Evolutionary conservation across 2,329 filamentous ascomycete genomes (phyloP).

Genomic region (Pseudogymnoascus sp.): DNA sequence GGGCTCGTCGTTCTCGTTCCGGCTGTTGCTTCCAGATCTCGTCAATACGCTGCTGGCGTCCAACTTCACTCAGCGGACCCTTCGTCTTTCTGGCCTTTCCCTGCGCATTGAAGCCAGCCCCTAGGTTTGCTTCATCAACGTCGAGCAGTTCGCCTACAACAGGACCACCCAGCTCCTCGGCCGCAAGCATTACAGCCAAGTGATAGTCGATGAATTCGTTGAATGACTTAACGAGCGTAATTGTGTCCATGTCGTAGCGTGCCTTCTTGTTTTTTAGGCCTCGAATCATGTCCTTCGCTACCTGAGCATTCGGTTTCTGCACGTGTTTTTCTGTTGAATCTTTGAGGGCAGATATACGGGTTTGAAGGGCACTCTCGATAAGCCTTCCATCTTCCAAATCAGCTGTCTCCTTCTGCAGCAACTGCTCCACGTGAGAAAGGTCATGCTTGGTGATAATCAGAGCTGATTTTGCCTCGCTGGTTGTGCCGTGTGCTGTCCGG

Average conservation of each 20-base stretch:
- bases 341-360: slow-evolving; percentile 52
- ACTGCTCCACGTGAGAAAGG: slow-evolving; percentile 37
- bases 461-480: slow-evolving; percentile 55
- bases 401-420: slow-evolving; percentile 43
- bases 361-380: slow-evolving; percentile 44
- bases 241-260: slow-evolving; percentile 53
- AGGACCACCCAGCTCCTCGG: slow-evolving; percentile 75
- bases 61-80: slow-evolving; percentile 36
- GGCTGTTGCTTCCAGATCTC: slow-evolving; percentile 46
- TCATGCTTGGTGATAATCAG: slow-evolving; percentile 39
- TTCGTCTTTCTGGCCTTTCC: slow-evolving; percentile 47
- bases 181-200: slow-evolving; percentile 68
- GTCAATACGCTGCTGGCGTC: slow-evolving; percentile 53
- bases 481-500: slow-evolving; percentile 56
- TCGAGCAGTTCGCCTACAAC: slow-evolving; percentile 69
- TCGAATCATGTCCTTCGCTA: slow-evolving; percentile 53
- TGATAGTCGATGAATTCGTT: slow-evolving; percentile 63
- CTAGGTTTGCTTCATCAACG: slow-evolving; percentile 51
- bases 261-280: slow-evolving; percentile 52
- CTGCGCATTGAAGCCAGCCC: slow-evolving; percentile 51
- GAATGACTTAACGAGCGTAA: slow-evolving; percentile 53
- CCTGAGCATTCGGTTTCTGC: slow-evolving; percentile 51
- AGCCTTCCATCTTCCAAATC: slow-evolving; percentile 47
- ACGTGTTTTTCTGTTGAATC: slow-evolving; percentile 48
- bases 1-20: slow-evolving; percentile 1